Evolutionary conservation across 139 green algal genomes (phyloP).

Genomic region (Chlorella sp.): DNA sequence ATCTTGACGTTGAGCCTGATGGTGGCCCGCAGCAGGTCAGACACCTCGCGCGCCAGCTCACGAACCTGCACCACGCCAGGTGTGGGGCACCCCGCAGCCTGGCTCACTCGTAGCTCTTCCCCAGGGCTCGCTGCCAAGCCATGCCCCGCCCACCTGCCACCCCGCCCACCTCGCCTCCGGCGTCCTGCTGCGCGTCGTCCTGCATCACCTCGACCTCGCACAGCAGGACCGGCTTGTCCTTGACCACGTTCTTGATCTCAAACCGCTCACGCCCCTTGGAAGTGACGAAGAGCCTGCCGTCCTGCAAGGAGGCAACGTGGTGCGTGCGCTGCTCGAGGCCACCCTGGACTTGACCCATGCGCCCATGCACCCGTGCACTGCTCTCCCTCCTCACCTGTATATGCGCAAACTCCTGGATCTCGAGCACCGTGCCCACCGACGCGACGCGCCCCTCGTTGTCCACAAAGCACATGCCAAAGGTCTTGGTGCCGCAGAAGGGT

Average conservation of each 20-base stretch:
- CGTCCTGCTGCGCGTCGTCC: constrained; percentile 29
- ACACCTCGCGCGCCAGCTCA: constrained; percentile 36
- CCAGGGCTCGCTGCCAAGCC: not conserved
- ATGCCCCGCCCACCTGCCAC: not conserved
- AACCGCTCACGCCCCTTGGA: constrained; percentile 18
- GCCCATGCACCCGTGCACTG: not conserved
- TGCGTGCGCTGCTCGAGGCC: too few species aligned
- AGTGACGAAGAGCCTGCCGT: constrained; percentile 42
- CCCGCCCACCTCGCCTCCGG: not conserved
- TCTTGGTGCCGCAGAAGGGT: constrained; percentile 36
- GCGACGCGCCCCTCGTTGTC: constrained; percentile 25
- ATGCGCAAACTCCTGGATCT: constrained; percentile 44
- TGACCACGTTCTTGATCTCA: constrained; percentile 15
- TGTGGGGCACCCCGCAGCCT: too few species aligned
- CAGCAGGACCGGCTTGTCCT: constrained; percentile 39
- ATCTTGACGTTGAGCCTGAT: constrained; percentile 55
- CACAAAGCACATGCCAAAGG: constrained; percentile 55
- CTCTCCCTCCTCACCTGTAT: constrained; percentile 11
- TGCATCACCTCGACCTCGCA: constrained; percentile 42
- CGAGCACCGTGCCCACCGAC: constrained; percentile 30
- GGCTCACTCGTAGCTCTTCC: too few species aligned
- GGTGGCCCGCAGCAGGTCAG: constrained; percentile 46
- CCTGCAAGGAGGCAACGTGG: too few species aligned
- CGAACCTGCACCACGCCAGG: too few species aligned
- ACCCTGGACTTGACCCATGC: too few species aligned